Percentiles rank a stretch among this genome's conserved stretches.
Conservation (phyloP, 768 basidiomycete species). For the Paxillus ammoniavirescens region DNA sequence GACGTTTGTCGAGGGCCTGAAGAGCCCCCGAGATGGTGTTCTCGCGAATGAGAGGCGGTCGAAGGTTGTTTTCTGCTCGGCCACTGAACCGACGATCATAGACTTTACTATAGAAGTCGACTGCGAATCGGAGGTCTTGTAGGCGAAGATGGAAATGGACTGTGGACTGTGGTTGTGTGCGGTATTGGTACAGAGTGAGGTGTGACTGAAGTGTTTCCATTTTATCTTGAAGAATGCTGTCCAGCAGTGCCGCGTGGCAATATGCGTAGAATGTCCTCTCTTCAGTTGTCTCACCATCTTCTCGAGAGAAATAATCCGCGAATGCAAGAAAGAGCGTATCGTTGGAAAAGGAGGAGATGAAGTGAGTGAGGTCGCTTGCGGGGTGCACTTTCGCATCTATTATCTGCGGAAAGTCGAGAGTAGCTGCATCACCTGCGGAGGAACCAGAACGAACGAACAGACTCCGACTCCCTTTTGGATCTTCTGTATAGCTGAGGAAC, state of each 20-base stretch:
- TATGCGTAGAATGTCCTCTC: conserved; percentile 68
- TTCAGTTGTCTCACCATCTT: conserved; percentile 52
- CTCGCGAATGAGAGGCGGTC: conserved; percentile 70
- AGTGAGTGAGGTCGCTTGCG: conserved; percentile 74
- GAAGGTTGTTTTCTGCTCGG: conserved; percentile 58
- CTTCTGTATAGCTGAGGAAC: conserved; percentile 90
- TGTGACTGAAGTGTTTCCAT: conserved; percentile 74
- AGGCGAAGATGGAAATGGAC: conserved; percentile 65
- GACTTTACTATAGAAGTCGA: conserved; percentile 74
- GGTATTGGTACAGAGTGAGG: conserved; percentile 67
- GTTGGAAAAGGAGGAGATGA: conserved; percentile 86
- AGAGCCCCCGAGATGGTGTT: conserved; percentile 66
- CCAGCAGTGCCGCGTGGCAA: conserved; percentile 74
- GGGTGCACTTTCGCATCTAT: conserved; percentile 65
- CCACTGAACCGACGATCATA: conserved; percentile 78
- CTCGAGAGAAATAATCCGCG: conserved; percentile 73
- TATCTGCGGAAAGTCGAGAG: conserved; percentile 80
- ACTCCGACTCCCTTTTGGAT: conserved; percentile 90
- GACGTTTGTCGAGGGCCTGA: conserved; percentile 56
- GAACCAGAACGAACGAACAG: conserved; percentile 87
- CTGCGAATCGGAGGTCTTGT: conserved; percentile 71
- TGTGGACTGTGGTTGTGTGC: conserved; percentile 55
- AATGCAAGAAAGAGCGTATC: conserved; percentile 78
- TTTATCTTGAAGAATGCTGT: conserved; percentile 91
- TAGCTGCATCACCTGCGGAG: conserved; percentile 80